Percentiles rank a stretch among this genome's conserved stretches.
Evolutionary conservation across 2,329 filamentous ascomycete species (phyloP).

Genomic region (Neofusicoccum umdonicola): DNA sequence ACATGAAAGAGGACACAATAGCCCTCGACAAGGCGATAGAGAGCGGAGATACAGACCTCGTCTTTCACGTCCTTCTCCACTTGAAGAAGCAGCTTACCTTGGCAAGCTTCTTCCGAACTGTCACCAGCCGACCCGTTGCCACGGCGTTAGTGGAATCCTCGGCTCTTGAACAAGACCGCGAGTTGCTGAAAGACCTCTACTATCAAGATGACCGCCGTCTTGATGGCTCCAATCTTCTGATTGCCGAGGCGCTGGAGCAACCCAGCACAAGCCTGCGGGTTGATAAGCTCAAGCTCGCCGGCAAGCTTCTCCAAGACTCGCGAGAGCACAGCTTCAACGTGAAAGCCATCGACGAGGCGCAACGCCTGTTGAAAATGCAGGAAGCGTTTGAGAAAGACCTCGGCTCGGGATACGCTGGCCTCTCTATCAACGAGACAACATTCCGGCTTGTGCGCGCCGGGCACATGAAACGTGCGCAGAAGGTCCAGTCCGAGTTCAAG

Average conservation of each 20-base stretch:
- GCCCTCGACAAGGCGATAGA: conserved; percentile 96
- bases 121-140: conserved; percentile 81
- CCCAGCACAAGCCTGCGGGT: conserved; percentile 65
- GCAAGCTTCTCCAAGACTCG: conserved; percentile 78
- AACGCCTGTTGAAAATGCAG: conserved; percentile 78
- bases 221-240: conserved; percentile 83
- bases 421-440: conserved; percentile 88
- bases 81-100: conserved; percentile 88
- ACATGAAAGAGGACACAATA: conserved; percentile 93
- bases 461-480: conserved; percentile 80
- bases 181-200: conserved; percentile 89
- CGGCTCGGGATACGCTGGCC: conserved; percentile 67
- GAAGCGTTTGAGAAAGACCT: conserved; percentile 84
- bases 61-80: conserved; percentile 84
- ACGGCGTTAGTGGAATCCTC: conserved; percentile 86
- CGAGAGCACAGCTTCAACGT: conserved; percentile 76
- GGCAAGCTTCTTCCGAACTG: conserved; percentile 86
- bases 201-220: conserved; percentile 93
- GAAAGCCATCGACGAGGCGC: conserved; percentile 74
- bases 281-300: conserved; percentile 86
- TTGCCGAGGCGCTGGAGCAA: conserved; percentile 78
- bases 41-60: conserved; percentile 88
- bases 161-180: conserved; percentile 73
- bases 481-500: conserved; percentile 88
- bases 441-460: conserved; percentile 82